Conservation (phyloP, 2,329 filamentous ascomycete species). For the Aspergillus thermomutatus region DNA sequence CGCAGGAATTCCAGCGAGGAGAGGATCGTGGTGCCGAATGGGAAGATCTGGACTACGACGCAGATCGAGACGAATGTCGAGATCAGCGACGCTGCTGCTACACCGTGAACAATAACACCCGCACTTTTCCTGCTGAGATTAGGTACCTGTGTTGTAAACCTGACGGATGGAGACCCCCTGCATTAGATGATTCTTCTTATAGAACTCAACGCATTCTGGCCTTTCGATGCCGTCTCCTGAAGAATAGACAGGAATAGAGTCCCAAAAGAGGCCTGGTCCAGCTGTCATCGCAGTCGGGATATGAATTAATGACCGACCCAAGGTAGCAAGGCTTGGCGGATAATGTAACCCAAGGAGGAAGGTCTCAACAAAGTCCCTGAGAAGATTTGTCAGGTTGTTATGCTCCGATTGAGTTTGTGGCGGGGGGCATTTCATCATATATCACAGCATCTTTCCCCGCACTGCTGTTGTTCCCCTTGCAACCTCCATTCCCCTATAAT, state of each 20-base stretch:
- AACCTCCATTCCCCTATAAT: neutral
- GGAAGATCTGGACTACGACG: slow-evolving; percentile 30
- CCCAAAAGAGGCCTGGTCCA: too few relatives aligned
- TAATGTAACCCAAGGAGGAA: neutral
- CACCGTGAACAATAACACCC: too few relatives aligned
- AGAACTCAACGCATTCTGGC: too few relatives aligned
- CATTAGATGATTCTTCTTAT: too few relatives aligned
- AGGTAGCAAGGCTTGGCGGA: neutral
- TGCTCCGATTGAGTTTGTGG: neutral
- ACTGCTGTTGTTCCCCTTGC: neutral
- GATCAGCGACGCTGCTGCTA: slow-evolving; percentile 6
- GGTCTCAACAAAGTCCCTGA: neutral
- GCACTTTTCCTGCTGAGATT: too few relatives aligned
- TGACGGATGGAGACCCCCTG: too few relatives aligned
- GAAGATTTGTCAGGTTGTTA: neutral
- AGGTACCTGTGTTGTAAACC: too few relatives aligned
- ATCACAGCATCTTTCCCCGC: neutral
- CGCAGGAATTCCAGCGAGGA: slow-evolving; percentile 25
- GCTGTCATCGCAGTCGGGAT: neutral
- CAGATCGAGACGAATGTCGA: slow-evolving; percentile 33
- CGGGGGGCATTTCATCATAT: neutral
- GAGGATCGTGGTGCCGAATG: slow-evolving; percentile 27
- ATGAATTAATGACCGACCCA: neutral
- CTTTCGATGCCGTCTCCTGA: too few relatives aligned
- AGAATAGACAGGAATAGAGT: too few relatives aligned